These are phyloP conservation scores for Kentomonas sorsogonicus DNA, from an alignment of 208 protist genomes.

Conservation along the genomic window DNA sequence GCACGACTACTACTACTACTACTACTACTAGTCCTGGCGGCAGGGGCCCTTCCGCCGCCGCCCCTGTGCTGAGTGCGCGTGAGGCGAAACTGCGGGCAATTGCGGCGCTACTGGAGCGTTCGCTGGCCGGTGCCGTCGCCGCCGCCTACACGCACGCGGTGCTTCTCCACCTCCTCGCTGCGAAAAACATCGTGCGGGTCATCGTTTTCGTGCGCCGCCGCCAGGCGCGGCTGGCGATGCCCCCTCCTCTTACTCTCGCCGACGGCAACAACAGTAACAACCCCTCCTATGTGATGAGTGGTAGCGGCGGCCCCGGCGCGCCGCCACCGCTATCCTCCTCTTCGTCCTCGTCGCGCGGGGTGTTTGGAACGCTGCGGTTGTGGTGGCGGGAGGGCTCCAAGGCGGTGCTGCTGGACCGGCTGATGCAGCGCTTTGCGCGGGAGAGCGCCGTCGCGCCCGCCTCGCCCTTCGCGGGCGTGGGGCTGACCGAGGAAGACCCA, in stretches of 20 bases:
- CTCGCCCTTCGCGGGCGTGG: background rate
- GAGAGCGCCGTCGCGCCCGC: background rate
- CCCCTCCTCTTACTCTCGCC: background rate
- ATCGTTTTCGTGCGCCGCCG: conserved; percentile 59
- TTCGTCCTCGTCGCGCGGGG: conserved; percentile 9
- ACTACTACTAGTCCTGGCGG: too few species aligned
- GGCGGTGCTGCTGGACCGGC: conserved; percentile 39
- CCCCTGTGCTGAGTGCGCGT: too few species aligned
- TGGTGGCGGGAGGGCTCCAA: conserved; percentile 61
- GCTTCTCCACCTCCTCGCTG: conserved; percentile 43
- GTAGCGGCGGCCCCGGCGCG: too few species aligned
- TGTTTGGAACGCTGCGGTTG: conserved; percentile 34
- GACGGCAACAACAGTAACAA: too few species aligned
- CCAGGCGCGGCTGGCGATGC: conserved; percentile 26
- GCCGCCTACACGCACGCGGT: conserved; percentile 65
- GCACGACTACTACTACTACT: too few species aligned
- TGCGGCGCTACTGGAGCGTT: conserved; percentile 34
- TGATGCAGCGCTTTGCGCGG: conserved; percentile 32
- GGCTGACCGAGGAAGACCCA: background rate
- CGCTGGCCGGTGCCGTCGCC: conserved; percentile 46
- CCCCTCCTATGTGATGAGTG: too few species aligned
- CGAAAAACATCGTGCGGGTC: conserved; percentile 68
- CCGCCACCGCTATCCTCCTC: too few species aligned
- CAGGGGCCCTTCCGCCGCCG: too few species aligned
- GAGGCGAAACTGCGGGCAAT: conserved; percentile 41